Conservation (phyloP, 345 rosid species). For the Mangifera indica region DNA sequence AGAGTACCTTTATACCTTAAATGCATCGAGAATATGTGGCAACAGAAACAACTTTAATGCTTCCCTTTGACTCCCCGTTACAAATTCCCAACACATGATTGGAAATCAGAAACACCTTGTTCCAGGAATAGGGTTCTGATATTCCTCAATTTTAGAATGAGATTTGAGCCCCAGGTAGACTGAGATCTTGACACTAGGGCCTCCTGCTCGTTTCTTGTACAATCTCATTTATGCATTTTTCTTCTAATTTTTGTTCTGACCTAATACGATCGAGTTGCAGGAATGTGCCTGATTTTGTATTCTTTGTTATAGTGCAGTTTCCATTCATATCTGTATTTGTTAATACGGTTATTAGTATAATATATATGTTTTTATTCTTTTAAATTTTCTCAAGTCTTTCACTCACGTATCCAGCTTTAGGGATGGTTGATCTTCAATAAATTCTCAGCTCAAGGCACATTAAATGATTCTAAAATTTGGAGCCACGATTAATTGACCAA, state of each 20-base stretch:
- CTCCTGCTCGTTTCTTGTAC: conserved; percentile 19
- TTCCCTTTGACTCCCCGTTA: neutral
- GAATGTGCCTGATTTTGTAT: conserved; percentile 15
- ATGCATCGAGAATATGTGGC: neutral
- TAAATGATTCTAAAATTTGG: neutral
- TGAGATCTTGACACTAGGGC: conserved; percentile 20
- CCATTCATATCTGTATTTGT: conserved; percentile 6
- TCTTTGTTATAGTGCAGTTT: conserved; percentile 10
- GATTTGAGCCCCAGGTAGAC: conserved; percentile 6
- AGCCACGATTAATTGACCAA: neutral
- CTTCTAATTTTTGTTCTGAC: conserved; percentile 5
- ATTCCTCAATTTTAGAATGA: conserved; percentile 11
- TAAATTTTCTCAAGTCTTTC: neutral
- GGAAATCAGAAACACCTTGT: conserved; percentile 4
- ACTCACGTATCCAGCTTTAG: no score
- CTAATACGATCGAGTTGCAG: conserved; percentile 18
- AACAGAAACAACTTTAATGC: conserved; percentile 13
- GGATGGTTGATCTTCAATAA: neutral
- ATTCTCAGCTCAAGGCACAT: neutral
- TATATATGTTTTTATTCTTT: neutral
- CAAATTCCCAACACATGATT: neutral
- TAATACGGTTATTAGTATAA: neutral
- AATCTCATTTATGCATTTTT: conserved; percentile 11
- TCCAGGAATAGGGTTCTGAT: neutral
- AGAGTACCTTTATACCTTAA: conserved; percentile 42